These are phyloP conservation scores for Xylariaceae sp. DNA, from an alignment of 2,329 filamentous ascomycete genomes.

Conservation along the genomic window DNA sequence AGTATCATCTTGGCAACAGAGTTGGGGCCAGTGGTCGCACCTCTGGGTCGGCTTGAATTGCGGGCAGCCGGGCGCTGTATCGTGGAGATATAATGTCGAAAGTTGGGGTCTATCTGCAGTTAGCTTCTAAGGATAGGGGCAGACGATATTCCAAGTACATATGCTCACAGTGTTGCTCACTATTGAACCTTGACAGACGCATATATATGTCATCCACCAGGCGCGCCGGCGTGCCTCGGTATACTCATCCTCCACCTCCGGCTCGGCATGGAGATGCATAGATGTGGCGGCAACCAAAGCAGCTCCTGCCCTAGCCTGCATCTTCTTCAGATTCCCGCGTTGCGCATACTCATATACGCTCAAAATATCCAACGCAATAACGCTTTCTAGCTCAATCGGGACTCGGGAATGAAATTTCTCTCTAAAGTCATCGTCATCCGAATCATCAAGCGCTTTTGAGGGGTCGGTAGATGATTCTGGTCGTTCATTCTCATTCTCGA, in stretches of 20 bases:
- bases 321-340: constrained; percentile 49
- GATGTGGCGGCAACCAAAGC: constrained; percentile 45
- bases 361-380: constrained; percentile 45
- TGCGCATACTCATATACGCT: constrained; percentile 52
- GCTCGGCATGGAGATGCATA: constrained; percentile 39
- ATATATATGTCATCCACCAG: constrained; percentile 55
- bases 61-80: constrained; percentile 43
- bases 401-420: constrained; percentile 41
- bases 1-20: constrained; percentile 8
- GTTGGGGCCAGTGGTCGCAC: constrained; percentile 32
- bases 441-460: constrained; percentile 40
- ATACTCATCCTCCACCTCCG: constrained; percentile 36
- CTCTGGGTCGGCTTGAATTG: constrained; percentile 38
- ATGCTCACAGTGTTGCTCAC: constrained; percentile 45
- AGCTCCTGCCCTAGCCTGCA: constrained; percentile 45
- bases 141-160: neutral
- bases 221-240: constrained; percentile 43
- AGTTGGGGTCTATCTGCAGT: constrained; percentile 35
- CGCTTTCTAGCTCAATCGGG: constrained; percentile 44
- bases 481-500: constrained; percentile 46
- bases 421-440: constrained; percentile 29
- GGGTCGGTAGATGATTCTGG: constrained; percentile 43
- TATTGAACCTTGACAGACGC: constrained; percentile 47
- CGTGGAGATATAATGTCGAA: constrained; percentile 41
- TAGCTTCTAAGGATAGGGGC: constrained; percentile 3